Conservation (phyloP, 108 stramenopile genomes). For the Phaeodactylum tricornutum region DNA sequence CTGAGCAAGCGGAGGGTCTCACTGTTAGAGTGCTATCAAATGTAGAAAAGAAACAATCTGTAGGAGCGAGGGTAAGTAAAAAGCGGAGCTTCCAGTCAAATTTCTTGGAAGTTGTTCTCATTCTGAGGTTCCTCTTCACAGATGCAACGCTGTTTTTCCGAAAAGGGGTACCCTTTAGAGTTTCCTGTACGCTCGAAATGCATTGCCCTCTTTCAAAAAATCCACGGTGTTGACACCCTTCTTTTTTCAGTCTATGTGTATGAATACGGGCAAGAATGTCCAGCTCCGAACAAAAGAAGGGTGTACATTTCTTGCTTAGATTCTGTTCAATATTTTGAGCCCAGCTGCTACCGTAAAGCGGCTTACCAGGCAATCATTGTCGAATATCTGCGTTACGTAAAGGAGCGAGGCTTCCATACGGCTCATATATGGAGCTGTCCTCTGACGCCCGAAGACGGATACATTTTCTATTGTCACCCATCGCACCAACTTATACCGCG, state of each 20-base stretch:
- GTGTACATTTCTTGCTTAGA: constrained; percentile 96
- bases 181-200: constrained; percentile 88
- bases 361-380: constrained; percentile 87
- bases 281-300: constrained; percentile 82
- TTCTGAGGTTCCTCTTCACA: constrained; percentile 8
- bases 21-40: constrained; percentile 51
- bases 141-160: constrained; percentile 56
- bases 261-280: constrained; percentile 91
- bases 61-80: constrained; percentile 60
- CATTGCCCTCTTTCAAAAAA: constrained; percentile 84
- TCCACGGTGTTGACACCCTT: constrained; percentile 92
- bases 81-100: neutral
- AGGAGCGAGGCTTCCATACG: constrained; percentile 90
- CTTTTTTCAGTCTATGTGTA: constrained; percentile 97
- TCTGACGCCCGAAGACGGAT: constrained; percentile 92
- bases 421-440: constrained; percentile 98
- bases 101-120: neutral
- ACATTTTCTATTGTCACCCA: constrained; percentile 89
- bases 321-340: constrained; percentile 90
- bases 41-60: constrained; percentile 53
- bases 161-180: constrained; percentile 59
- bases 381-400: constrained; percentile 89
- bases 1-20: constrained; percentile 50
- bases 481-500: constrained; percentile 63
- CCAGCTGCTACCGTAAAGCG: constrained; percentile 64